Evolutionary conservation across 2,329 filamentous ascomycete genomes (phyloP).

Genomic region (Diaporthe sp.): DNA sequence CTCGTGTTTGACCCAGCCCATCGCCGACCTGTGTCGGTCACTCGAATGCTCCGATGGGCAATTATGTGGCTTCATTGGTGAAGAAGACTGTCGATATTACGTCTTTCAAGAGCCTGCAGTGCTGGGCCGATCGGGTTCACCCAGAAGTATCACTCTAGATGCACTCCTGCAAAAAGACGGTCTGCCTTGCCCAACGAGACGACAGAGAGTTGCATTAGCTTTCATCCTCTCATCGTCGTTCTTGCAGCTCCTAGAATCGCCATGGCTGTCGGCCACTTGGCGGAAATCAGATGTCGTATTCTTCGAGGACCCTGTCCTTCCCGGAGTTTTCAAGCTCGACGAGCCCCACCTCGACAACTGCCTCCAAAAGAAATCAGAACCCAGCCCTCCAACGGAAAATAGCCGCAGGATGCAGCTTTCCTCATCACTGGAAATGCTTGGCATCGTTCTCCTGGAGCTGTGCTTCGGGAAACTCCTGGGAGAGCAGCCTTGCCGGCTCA

Average conservation of each 20-base stretch:
- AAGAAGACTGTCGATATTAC: background rate
- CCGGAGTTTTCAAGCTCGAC: background rate
- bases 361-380: background rate
- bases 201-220: background rate
- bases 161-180: background rate
- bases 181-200: background rate
- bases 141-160: background rate
- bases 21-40: background rate
- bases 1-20: background rate
- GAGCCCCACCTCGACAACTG: background rate
- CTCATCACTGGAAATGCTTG: background rate
- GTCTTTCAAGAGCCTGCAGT: background rate
- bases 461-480: background rate
- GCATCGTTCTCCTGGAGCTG: background rate
- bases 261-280: background rate
- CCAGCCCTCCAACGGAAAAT: background rate
- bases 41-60: background rate
- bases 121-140: background rate
- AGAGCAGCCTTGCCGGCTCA: background rate
- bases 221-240: background rate
- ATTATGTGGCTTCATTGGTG: background rate
- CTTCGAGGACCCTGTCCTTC: background rate
- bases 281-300: background rate
- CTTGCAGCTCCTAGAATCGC: background rate
- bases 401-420: background rate